Evolutionary conservation across 805 yeast species (phyloP), one percentile per base, ranked within the genome.

Genomic region (Ogataea ganodermae): DNA sequence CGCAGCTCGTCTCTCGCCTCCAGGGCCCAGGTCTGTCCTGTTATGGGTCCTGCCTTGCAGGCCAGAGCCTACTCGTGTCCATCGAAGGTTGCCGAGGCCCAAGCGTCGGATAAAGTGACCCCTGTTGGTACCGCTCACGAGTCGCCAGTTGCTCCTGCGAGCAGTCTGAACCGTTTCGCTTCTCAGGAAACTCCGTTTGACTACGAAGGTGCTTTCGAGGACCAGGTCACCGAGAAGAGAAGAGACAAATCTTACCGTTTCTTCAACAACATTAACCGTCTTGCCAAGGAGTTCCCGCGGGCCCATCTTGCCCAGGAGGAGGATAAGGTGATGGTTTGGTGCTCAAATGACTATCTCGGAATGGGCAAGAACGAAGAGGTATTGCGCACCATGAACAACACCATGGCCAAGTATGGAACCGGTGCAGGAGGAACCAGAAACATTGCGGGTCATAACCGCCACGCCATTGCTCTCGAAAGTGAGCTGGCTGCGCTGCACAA

Each of bases 341-440:
- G 99, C 65, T 91, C 99, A 35, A 94, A 94, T 68, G 99, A 94
- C 69, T 94, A 94, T 67, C 76, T 94, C 51, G 97, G 98, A 10
- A 88, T 94, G 94, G 92, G 97, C 44, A 83, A 81, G 61, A 87
- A 92, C 66, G 78, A 77, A 52, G 72, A 76, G 53, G 92, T 92
- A 36, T 71, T 89, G 50, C 71, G 79, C 14, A 82, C 81, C 46
- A 94, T 92, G 92, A 84, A 85, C 58, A 66, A 74, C 41, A 83
- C 96, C 14, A 76, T 94, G 67, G 86, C 86, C 59, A 82, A 80
- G 72, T 94, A 94, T 66, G 99, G 99, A 60, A 86, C 96, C 4
- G 99, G 99, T 60, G 96, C 99, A 7, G 99, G 99, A 63, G 99
- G 99, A 58, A 94, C 99, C 41, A 80, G 99, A 64, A 94, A 94